Percentiles rank a stretch among this genome's conserved stretches.
Conservation (phyloP, 805 yeast genomes). For the Metschnikowia matae region DNA sequence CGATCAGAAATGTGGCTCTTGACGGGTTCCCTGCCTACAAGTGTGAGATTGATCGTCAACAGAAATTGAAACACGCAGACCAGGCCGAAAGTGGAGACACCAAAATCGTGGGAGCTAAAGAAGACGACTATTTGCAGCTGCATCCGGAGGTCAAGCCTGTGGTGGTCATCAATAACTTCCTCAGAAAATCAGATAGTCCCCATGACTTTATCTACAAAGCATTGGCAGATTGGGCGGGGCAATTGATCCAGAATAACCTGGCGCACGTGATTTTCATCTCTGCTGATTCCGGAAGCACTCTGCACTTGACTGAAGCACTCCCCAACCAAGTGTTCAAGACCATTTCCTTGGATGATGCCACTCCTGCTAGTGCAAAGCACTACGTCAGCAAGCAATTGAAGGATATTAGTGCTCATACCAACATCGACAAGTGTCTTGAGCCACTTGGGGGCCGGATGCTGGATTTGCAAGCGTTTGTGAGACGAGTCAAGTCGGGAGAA, state of each 20-base stretch:
- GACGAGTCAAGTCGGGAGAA: slow-evolving; percentile 89
- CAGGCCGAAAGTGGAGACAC: slow-evolving; percentile 16
- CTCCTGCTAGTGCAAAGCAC: slow-evolving; percentile 59
- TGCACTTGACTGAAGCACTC: slow-evolving; percentile 61
- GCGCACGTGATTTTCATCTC: slow-evolving; percentile 91
- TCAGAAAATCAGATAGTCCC: slow-evolving; percentile 43
- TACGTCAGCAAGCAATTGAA: slow-evolving; percentile 60
- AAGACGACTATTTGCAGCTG: slow-evolving; percentile 78
- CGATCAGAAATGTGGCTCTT: slow-evolving; percentile 61
- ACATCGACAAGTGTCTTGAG: slow-evolving; percentile 52
- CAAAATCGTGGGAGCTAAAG: slow-evolving; percentile 45
- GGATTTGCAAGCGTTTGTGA: slow-evolving; percentile 83
- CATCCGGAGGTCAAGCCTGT: slow-evolving; percentile 86
- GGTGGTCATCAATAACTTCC: slow-evolving; percentile 73
- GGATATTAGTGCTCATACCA: slow-evolving; percentile 22
- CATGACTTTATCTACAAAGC: slow-evolving; percentile 67
- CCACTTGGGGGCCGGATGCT: slow-evolving; percentile 95
- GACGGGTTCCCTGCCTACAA: slow-evolving; percentile 29
- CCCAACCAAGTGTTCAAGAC: slow-evolving; percentile 86
- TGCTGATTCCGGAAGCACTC: slow-evolving; percentile 75
- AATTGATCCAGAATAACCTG: slow-evolving; percentile 65
- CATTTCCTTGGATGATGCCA: slow-evolving; percentile 76
- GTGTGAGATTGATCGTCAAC: slow-evolving; percentile 19
- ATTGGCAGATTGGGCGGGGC: slow-evolving; percentile 86
- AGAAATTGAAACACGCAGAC: slow-evolving; percentile 10